phyloP scores from a whole-genome alignment of 345 rosid species.

The Sisymbrium altissimum region DNA sequence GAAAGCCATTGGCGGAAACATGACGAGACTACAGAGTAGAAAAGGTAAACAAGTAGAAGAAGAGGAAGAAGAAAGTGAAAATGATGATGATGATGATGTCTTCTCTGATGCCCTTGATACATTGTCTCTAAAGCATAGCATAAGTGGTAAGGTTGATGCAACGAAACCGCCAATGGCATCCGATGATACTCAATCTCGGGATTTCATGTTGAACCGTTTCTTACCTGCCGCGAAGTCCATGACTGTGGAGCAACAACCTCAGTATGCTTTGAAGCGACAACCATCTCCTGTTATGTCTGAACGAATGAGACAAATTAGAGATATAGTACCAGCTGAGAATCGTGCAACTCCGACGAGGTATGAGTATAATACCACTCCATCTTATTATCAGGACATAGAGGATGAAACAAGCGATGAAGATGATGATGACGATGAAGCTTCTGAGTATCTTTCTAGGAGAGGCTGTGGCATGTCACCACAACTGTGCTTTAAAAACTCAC shows the following conservation, averaged over 20 bases:
- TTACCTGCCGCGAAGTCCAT: slow-evolving; percentile 93
- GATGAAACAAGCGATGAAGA: slow-evolving; percentile 34
- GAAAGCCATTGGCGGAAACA: slow-evolving; percentile 11
- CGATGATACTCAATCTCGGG: slow-evolving; percentile 51
- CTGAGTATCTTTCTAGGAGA: slow-evolving; percentile 47
- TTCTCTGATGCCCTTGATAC: slow-evolving; percentile 79
- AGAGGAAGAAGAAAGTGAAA: slow-evolving; percentile 6
- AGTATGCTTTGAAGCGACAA: slow-evolving; percentile 54
- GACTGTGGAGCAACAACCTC: slow-evolving; percentile 60
- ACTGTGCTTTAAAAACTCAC: slow-evolving; percentile 62
- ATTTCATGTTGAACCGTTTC: slow-evolving; percentile 86
- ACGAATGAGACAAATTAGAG: slow-evolving; percentile 37
- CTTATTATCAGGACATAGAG: slow-evolving; percentile 8
- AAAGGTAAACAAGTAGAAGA: slow-evolving; percentile 25
- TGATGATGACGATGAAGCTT: slow-evolving; percentile 46
- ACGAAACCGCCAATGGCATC: slow-evolving; percentile 49
- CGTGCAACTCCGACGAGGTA: slow-evolving; percentile 28
- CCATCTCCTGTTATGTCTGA: slow-evolving; percentile 34
- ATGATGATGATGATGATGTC: slow-evolving; percentile 46
- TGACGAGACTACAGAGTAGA: neutral
- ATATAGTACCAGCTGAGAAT: slow-evolving; percentile 25
- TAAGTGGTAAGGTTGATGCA: slow-evolving; percentile 32
- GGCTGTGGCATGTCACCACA: slow-evolving; percentile 80
- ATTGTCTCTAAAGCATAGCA: slow-evolving; percentile 52
- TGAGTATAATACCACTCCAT: slow-evolving; percentile 10